Evolutionary conservation across 768 basidiomycete genomes (phyloP).

Genomic region (Hypsizygus marmoreus): DNA sequence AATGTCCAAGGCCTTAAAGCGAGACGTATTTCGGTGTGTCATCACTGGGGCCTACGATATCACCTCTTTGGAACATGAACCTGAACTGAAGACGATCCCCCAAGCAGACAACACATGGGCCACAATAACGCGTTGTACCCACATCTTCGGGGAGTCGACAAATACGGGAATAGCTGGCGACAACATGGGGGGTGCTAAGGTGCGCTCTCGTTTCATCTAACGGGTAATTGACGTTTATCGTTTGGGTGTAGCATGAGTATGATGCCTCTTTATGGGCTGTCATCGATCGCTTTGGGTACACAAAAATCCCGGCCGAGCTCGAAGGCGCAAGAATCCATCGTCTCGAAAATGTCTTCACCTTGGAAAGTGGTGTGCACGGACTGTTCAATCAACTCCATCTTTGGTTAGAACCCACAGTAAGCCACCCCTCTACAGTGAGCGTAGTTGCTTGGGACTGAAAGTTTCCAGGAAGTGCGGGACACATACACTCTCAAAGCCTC

Average conservation of each 20-base stretch:
- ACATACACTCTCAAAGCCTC: slow-evolving; percentile 20
- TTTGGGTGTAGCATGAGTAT: slow-evolving; percentile 21
- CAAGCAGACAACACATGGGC: background rate
- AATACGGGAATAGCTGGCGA: slow-evolving; percentile 14
- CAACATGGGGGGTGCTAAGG: slow-evolving; percentile 17
- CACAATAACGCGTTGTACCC: slow-evolving; percentile 23
- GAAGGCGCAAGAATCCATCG: slow-evolving; percentile 30
- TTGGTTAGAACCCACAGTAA: slow-evolving; percentile 34
- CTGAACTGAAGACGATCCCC: slow-evolving; percentile 14
- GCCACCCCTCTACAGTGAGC: too few species aligned
- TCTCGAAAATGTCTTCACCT: slow-evolving; percentile 34
- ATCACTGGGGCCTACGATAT: slow-evolving; percentile 28
- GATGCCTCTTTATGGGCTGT: slow-evolving; percentile 26
- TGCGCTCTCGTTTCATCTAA: slow-evolving; percentile 11
- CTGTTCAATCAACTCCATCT: slow-evolving; percentile 28
- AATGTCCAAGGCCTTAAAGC: slow-evolving; percentile 30
- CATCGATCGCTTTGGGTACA: slow-evolving; percentile 27
- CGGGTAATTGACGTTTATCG: slow-evolving; percentile 3
- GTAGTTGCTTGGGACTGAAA: too few species aligned
- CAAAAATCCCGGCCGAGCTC: slow-evolving; percentile 21
- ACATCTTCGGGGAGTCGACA: slow-evolving; percentile 30
- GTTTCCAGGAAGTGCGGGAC: slow-evolving; percentile 16
- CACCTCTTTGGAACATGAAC: background rate
- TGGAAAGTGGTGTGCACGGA: slow-evolving; percentile 18
- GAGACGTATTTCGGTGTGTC: slow-evolving; percentile 36